These are phyloP conservation scores for Noccaea bulbosa DNA, from an alignment of 345 rosid species.

Conservation along the genomic window DNA sequence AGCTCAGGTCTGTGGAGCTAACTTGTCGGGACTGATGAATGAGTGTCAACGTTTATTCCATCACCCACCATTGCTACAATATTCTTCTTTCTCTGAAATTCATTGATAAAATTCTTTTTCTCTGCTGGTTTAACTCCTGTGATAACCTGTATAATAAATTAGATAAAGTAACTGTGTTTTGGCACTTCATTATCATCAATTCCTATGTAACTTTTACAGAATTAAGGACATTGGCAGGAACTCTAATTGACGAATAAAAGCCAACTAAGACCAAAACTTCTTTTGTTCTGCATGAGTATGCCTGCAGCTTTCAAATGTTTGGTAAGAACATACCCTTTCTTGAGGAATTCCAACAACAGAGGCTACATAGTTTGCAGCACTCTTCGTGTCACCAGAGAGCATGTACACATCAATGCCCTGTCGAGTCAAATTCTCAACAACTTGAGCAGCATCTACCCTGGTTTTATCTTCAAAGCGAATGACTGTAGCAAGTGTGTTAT, in stretches of 20 bases:
- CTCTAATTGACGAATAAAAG: not conserved
- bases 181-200: constrained; percentile 6
- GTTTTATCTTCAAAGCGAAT: constrained; percentile 85
- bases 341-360: constrained; percentile 84
- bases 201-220: not conserved
- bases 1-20: too few relatives aligned
- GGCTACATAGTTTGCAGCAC: constrained; percentile 83
- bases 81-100: constrained; percentile 73
- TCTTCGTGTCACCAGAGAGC: constrained; percentile 93
- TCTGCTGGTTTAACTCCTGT: constrained; percentile 86
- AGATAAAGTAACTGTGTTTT: constrained; percentile 13
- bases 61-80: constrained; percentile 96
- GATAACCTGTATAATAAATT: constrained; percentile 57
- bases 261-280: not conserved
- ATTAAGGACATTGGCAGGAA: constrained; percentile 9
- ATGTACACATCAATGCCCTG: constrained; percentile 82
- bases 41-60: constrained; percentile 97
- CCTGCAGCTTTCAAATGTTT: constrained; percentile 19
- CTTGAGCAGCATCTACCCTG: constrained; percentile 85
- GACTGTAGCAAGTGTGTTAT: constrained; percentile 72
- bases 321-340: constrained; percentile 58
- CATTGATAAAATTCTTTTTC: constrained; percentile 71
- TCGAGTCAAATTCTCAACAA: constrained; percentile 64
- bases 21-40: too few relatives aligned
- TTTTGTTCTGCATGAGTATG: not conserved